Base-by-base conservation (phyloP, 345 rosid species). In the Iberis pinnata region DNA sequence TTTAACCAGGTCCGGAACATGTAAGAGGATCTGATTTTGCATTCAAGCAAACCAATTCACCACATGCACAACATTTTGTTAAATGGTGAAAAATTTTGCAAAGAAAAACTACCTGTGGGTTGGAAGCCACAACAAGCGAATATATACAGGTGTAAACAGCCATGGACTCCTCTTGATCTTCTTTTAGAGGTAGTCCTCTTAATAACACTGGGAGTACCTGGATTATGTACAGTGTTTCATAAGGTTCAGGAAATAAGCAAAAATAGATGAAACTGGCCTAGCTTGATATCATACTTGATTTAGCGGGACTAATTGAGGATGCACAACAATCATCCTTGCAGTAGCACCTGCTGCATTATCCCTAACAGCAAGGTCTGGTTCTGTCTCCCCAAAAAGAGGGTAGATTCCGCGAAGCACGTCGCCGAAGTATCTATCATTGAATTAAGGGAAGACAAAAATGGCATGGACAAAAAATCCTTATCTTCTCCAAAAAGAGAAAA, bases 291-390 rank as follows among this genome's bases (percentile, higher is more conserved):
- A 48, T 58, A 92, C 97, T 86, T 93, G 95, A 68, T 79, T 83
- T 69, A 93, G 74, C 32, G 99, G 99, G 49, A 93, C 70, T 43
- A 83, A 65, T 53, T 88, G 85, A 2, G 97, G 96, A 49, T 93
- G 78, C 64, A 73, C 85, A 80, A 82, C 71, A 75, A 93, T 86
- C 99, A 93, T 88, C 78, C 97, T 86, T 60, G 99, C 97, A 43
- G 85, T 78, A 13, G 97, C 99, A 77, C 99, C 99, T 31, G 97
- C 95, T 43, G 97, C 97, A 71, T 93, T 93, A 73, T 93, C 99
- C 68, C 94, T 73, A 42, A 93, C 99, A 10, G 86, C 99, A 74
- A 73, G 77, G 73, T 93, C 97, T 36, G 89, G 88, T 68, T 93
- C 99, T 35, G 92, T 73, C 16, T 88, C 97, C 65, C 97, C 97